These are phyloP conservation scores for Cladorrhinum sp. DNA, from an alignment of 2,329 filamentous ascomycete species.

Conservation along the genomic window DNA sequence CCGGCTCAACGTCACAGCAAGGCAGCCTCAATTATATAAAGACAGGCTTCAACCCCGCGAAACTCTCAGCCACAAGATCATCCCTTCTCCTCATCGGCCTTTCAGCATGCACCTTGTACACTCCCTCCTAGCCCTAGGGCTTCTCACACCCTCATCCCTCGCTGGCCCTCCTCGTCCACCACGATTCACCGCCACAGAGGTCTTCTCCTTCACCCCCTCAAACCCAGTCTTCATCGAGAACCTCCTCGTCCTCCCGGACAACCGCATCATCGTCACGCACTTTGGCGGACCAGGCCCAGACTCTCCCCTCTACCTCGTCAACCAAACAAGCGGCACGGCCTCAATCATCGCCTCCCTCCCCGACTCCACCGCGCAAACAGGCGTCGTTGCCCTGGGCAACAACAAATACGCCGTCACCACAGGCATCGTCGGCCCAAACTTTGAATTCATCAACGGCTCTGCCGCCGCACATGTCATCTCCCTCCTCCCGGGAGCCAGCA, in stretches of 20 bases:
- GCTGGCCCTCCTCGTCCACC: not conserved
- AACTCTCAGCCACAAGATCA: not conserved
- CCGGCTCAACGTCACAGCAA: not conserved
- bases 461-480: not conserved
- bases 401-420: slow-evolving; percentile 4
- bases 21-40: not conserved
- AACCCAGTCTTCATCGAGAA: slow-evolving; percentile 8
- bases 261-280: not conserved
- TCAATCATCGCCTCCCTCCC: not conserved
- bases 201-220: slow-evolving; percentile 5
- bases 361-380: slow-evolving; percentile 6
- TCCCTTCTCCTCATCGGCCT: not conserved
- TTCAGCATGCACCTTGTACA: not conserved
- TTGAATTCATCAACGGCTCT: slow-evolving; percentile 1
- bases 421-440: slow-evolving; percentile 2
- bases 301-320: slow-evolving; percentile 1
- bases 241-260: slow-evolving; percentile 2
- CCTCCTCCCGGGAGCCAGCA: not conserved
- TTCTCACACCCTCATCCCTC: not conserved
- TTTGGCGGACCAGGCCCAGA: not conserved
- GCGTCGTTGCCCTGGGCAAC: not conserved
- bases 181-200: not conserved
- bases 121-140: not conserved
- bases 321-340: not conserved
- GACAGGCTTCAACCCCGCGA: not conserved